Percentiles rank a stretch among this genome's conserved stretches.
Evolutionary conservation across 768 basidiomycete species (phyloP).

Genomic region (Auriscalpium microsporum): DNA sequence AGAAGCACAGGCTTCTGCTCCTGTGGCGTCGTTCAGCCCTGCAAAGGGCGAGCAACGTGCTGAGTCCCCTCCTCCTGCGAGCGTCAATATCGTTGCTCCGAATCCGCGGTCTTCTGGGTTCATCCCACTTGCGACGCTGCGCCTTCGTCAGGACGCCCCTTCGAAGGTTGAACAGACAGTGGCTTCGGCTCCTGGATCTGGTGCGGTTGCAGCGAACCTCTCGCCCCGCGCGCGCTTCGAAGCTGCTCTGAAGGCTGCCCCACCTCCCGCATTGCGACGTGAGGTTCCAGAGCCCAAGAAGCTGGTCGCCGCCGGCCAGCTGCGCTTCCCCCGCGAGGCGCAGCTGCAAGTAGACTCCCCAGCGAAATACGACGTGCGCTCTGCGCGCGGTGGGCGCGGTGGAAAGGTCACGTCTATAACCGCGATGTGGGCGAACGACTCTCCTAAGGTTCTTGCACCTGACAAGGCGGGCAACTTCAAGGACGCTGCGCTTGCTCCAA

Average conservation of each 20-base stretch:
- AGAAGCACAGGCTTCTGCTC: too few relatives aligned
- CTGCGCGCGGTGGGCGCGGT: constrained; percentile 69
- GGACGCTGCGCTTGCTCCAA: neutral
- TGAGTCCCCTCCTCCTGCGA: constrained; percentile 12
- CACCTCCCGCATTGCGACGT: neutral
- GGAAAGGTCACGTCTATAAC: constrained; percentile 68
- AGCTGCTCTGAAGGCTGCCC: neutral
- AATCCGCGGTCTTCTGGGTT: constrained; percentile 76
- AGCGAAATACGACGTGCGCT: constrained; percentile 63
- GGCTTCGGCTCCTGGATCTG: neutral
- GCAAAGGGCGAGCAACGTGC: constrained; percentile 9
- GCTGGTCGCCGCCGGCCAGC: neutral
- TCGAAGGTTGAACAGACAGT: neutral
- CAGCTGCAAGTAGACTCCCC: constrained; percentile 36
- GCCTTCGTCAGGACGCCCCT: constrained; percentile 14
- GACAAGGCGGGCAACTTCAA: neutral
- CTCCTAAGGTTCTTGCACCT: neutral
- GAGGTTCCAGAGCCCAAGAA: neutral
- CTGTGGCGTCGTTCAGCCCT: neutral
- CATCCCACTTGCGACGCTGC: constrained; percentile 52
- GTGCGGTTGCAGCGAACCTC: neutral
- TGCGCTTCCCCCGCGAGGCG: constrained; percentile 4
- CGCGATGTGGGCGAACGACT: constrained; percentile 55
- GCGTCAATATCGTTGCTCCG: constrained; percentile 28
- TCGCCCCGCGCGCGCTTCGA: constrained; percentile 2